Base-by-base conservation (phyloP, 495 filamentous ascomycete species). In the Penicillium lagena region DNA sequence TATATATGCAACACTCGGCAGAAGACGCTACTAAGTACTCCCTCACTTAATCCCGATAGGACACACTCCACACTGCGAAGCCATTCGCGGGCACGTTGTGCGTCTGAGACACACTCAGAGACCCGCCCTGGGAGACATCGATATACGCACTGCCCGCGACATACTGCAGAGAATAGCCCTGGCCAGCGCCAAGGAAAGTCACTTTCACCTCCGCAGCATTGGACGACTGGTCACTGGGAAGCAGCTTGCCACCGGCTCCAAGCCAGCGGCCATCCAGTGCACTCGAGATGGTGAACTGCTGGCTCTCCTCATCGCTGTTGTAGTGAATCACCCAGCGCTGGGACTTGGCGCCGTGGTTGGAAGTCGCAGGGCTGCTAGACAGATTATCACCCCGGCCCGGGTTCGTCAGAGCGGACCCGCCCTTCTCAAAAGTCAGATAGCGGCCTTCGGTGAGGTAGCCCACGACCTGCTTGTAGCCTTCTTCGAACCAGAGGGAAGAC, bases 251-350 rank as follows among this genome's bases (percentile, higher is more conserved):
- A 7, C 49, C 29, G 7, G 47, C 13, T 0, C 67, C 62, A 8
- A 77, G 39, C 60, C 63, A 76, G 41, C 54, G 57, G 7, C 68
- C 69, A 56, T 79, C 73, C 22, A 70, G 45, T 4, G 72, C 71
- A 44, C 70, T 77, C 33, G 63, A 69, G 37, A 77, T 59, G n/a
- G 58, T 64, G 56, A 76, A 77, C 9, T 60, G 54, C 15, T 55
- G 56, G 39, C 62, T 66, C 12, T 70, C 68, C 28, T 66, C 66
- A 29, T 60, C 52, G 1, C 50, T 48, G 15, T 54, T 56, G 44
- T 68, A 68, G 46, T 77, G 73, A 9, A 76, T 59, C 1, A 79
- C 61, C 73, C 73, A 79, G 33, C 76, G 65, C 49, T 78, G 74
- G 4, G 56, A 39, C 35, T 66, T 68, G 28, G 43, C 51, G 30